Evolutionary conservation across 768 basidiomycete genomes (phyloP).

Genomic region (Boletus subparvulus): DNA sequence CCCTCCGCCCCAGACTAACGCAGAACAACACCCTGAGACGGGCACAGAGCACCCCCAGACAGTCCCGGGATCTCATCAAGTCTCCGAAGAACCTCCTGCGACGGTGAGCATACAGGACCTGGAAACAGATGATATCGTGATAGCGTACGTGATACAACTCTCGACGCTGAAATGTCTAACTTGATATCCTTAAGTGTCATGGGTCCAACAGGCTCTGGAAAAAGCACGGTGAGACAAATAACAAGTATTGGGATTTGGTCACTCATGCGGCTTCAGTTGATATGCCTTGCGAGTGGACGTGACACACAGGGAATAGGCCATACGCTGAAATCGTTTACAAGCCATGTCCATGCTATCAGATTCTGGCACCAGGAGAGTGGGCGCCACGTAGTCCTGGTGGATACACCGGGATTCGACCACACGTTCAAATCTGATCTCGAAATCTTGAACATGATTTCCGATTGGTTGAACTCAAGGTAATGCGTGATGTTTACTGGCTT

Average conservation of each 20-base stretch:
- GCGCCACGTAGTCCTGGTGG: constrained; percentile 18
- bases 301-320: constrained; percentile 4
- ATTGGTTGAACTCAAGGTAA: constrained; percentile 4
- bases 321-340: constrained; percentile 11
- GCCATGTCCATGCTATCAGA: constrained; percentile 2
- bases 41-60: neutral
- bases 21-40: too few relatives aligned
- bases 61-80: too few relatives aligned
- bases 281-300: constrained; percentile 5
- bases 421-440: constrained; percentile 16
- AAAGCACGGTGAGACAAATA: constrained; percentile 11
- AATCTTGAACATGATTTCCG: neutral
- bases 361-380: constrained; percentile 1
- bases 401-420: constrained; percentile 27
- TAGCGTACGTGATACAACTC: constrained; percentile 10
- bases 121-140: constrained; percentile 5
- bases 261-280: constrained; percentile 9
- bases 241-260: neutral
- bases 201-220: constrained; percentile 21
- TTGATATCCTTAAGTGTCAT: constrained; percentile 8
- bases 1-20: too few relatives aligned
- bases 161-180: neutral
- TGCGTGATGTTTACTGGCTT: neutral
- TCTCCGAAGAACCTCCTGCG: too few relatives aligned
- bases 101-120: neutral